Evolutionary conservation across 1,284 basidiomycete genomes (phyloP).

Genomic region (Naganishia liquefaciens): DNA sequence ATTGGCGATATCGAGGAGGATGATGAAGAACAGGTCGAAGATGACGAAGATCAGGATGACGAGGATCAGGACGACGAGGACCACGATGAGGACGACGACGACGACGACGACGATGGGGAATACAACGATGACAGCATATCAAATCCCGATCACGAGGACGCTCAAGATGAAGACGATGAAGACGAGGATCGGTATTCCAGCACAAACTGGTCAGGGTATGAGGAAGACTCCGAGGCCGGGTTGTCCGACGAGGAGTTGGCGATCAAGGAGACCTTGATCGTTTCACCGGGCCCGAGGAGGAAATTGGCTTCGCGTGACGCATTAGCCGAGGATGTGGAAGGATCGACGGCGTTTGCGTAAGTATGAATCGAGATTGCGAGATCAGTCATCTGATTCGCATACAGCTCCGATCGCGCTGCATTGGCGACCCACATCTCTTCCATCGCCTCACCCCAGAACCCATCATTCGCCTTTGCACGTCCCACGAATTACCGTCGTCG

Average conservation of each 20-base stretch:
- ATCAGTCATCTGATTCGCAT: background rate
- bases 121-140: background rate
- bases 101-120: conserved; percentile 17
- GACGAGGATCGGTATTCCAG: conserved; percentile 13
- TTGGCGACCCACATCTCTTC: conserved; percentile 12
- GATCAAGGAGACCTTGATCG: conserved; percentile 20
- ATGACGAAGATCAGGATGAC: background rate
- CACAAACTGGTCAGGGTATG: conserved; percentile 26
- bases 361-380: background rate
- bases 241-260: conserved; percentile 18
- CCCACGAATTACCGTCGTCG: conserved; percentile 33
- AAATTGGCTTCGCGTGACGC: background rate
- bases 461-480: conserved; percentile 27
- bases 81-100: conserved; percentile 1
- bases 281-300: background rate
- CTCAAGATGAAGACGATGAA: conserved; percentile 8
- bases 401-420: background rate
- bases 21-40: background rate
- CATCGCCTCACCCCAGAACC: background rate
- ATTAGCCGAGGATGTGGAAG: background rate
- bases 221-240: conserved; percentile 33
- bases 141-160: conserved; percentile 20
- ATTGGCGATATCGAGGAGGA: conserved; percentile 12
- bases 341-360: background rate
- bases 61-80: conserved; percentile 12